Evolutionary conservation across 2,329 filamentous ascomycete genomes (phyloP).

Genomic region (Drechslera avenae): DNA sequence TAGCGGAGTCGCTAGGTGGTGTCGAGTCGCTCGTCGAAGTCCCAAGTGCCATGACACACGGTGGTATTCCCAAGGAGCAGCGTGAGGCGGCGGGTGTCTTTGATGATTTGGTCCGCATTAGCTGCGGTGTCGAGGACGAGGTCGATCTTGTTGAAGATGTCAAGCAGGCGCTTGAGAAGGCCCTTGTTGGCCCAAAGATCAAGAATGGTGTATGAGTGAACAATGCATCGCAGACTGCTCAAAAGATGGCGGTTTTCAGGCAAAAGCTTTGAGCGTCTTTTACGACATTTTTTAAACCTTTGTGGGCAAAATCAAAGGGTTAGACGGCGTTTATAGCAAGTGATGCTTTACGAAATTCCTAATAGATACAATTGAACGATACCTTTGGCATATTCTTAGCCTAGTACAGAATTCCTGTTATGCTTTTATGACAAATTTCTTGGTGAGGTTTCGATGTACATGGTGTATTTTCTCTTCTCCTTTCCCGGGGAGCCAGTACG

Average conservation of each 20-base stretch:
- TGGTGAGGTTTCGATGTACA: too few relatives aligned
- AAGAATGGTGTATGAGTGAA: constrained; percentile 21
- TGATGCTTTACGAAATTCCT: too few relatives aligned
- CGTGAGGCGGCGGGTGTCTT: constrained; percentile 92
- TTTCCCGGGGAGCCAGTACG: too few relatives aligned
- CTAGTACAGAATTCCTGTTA: too few relatives aligned
- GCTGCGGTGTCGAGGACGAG: constrained; percentile 91
- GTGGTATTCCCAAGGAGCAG: constrained; percentile 88
- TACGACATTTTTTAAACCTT: background rate
- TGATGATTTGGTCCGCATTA: constrained; percentile 90
- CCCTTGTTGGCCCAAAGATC: constrained; percentile 61
- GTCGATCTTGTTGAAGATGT: constrained; percentile 84
- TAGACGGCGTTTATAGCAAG: too few relatives aligned
- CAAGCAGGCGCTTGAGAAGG: constrained; percentile 78
- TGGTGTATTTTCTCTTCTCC: too few relatives aligned
- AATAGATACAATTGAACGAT: too few relatives aligned
- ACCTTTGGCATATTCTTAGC: too few relatives aligned
- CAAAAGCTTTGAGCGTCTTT: background rate
- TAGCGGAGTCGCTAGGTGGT: constrained; percentile 90
- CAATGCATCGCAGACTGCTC: background rate
- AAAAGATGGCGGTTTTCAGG: background rate
- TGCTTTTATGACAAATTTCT: too few relatives aligned
- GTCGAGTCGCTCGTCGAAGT: constrained; percentile 92
- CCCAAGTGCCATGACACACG: constrained; percentile 95
- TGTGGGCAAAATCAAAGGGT: too few relatives aligned